Evolutionary conservation across 805 yeast genomes (phyloP).

Genomic region (Yamadazyma scolyti): DNA sequence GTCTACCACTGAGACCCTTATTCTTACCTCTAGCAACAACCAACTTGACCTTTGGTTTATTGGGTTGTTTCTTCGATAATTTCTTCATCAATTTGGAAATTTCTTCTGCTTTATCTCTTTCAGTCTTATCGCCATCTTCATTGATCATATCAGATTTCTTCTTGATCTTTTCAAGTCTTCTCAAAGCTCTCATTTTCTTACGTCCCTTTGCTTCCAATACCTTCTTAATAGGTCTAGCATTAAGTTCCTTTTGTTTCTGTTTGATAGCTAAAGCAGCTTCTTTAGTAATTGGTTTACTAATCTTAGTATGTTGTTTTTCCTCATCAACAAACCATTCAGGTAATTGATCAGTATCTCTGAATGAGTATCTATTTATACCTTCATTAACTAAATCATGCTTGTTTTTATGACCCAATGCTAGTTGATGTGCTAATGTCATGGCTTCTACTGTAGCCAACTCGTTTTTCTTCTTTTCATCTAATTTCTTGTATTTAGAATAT

Average conservation of each 20-base stretch:
- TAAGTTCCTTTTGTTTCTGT: conserved; percentile 54
- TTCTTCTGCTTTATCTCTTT: conserved; percentile 92
- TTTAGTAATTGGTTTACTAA: conserved; percentile 88
- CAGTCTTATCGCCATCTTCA: conserved; percentile 84
- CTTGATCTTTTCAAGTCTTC: conserved; percentile 81
- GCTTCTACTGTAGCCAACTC: conserved; percentile 92
- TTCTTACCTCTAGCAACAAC: conserved; percentile 86
- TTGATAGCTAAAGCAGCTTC: conserved; percentile 54
- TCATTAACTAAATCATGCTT: conserved; percentile 87
- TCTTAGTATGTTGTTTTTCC: conserved; percentile 81
- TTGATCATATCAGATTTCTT: conserved; percentile 90
- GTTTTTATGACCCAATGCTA: conserved; percentile 83
- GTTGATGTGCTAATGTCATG: conserved; percentile 95
- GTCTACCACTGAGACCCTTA: conserved; percentile 89
- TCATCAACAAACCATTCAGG: conserved; percentile 98
- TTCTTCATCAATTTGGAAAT: conserved; percentile 82
- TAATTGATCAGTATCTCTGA: conserved; percentile 83
- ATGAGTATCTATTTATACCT: conserved; percentile 87
- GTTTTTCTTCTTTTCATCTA: conserved; percentile 56
- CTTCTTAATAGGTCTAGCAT: conserved; percentile 98
- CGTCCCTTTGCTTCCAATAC: conserved; percentile 97
- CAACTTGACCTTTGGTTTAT: conserved; percentile 78
- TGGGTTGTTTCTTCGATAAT: conserved; percentile 66
- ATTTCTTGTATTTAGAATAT: conserved; percentile 30
- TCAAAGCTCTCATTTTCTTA: conserved; percentile 88